phyloP scores from a whole-genome alignment of 2,329 filamentous ascomycete species.

The Neocucurbitaria cava region DNA sequence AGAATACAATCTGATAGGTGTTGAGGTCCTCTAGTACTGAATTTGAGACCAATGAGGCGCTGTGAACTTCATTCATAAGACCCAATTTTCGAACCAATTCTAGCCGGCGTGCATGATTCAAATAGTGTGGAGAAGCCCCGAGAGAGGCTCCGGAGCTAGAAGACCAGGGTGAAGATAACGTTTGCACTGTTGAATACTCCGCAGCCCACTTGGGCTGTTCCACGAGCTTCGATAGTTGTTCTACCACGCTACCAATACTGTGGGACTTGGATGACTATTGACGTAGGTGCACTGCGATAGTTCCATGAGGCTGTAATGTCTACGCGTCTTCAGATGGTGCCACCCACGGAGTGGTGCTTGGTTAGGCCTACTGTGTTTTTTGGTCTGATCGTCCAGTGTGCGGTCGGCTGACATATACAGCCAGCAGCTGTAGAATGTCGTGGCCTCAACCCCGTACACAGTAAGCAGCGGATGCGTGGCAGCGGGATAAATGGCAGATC shows the following conservation, averaged over 20 bases:
- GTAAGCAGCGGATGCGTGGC: background rate
- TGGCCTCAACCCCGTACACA: too few relatives aligned
- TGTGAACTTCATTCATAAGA: background rate
- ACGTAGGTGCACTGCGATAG: background rate
- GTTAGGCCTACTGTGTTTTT: background rate
- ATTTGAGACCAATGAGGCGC: background rate
- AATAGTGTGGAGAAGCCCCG: background rate
- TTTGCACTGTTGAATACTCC: background rate
- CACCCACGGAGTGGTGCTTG: background rate
- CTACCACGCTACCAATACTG: background rate
- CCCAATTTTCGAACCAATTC: background rate
- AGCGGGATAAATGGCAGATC: slow-evolving; percentile 4
- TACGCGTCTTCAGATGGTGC: too few relatives aligned
- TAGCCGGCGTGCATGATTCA: background rate
- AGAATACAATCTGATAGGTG: background rate
- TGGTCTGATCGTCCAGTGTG: background rate
- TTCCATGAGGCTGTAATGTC: too few relatives aligned
- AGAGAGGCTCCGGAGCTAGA: background rate
- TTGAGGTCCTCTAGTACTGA: background rate
- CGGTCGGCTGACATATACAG: background rate
- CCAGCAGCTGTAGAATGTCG: too few relatives aligned
- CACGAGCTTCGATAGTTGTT: background rate
- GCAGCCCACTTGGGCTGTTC: background rate
- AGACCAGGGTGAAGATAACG: slow-evolving; percentile 1
- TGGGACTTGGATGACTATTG: background rate